These are phyloP conservation scores for Fusarium siculi DNA, from an alignment of 2,329 filamentous ascomycete genomes.

Conservation along the genomic window DNA sequence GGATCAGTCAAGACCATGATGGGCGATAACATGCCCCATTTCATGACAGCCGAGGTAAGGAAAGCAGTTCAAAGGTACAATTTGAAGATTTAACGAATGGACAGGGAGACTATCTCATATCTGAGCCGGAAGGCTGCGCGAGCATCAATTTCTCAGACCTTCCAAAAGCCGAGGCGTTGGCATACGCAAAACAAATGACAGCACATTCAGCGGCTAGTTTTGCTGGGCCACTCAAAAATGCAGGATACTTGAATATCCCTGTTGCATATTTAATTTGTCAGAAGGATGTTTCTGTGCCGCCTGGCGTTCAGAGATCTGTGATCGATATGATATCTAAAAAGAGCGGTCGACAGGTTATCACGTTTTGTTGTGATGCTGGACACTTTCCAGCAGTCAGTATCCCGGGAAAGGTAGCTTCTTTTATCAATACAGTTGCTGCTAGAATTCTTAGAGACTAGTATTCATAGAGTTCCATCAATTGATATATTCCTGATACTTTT, in stretches of 20 bases:
- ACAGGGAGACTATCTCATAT: background rate
- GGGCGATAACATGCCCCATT: background rate
- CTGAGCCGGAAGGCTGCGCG: background rate
- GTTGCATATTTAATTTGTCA: background rate
- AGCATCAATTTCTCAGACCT: background rate
- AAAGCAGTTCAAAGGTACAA: too few species aligned
- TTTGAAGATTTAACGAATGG: too few species aligned
- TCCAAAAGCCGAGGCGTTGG: background rate
- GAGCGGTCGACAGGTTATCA: background rate
- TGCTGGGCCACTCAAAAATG: background rate
- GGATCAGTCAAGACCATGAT: background rate
- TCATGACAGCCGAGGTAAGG: background rate
- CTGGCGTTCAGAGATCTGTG: background rate
- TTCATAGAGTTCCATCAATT: accelerated
- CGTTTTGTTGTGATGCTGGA: background rate
- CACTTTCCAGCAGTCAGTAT: background rate
- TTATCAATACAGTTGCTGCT: background rate
- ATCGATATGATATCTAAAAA: background rate
- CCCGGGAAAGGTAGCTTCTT: background rate
- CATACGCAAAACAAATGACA: background rate
- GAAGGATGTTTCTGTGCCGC: background rate
- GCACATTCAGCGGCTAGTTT: background rate
- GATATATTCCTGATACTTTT: accelerated
- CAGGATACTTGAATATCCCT: background rate
- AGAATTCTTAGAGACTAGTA: accelerated